Evolutionary conservation across 2,329 filamentous ascomycete genomes (phyloP).

Genomic region (Fusarium bactridioides): DNA sequence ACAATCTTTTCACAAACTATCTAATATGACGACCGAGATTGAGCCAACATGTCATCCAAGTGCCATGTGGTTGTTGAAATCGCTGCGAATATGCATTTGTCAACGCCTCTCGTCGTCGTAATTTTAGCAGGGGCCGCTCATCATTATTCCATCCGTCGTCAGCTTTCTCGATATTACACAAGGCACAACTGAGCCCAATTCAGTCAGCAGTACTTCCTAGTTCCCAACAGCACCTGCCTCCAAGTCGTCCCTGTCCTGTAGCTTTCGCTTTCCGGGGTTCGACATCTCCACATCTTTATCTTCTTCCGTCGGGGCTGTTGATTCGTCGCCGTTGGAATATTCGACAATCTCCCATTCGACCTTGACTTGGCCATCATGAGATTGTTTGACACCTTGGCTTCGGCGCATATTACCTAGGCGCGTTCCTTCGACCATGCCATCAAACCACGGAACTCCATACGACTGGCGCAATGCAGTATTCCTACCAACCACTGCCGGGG

Average conservation of each 20-base stretch:
- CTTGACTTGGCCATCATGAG: constrained; percentile 68
- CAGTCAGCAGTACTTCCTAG: background rate
- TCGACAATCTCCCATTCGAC: constrained; percentile 89
- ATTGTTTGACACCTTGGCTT: constrained; percentile 61
- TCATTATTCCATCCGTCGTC: constrained; percentile 14
- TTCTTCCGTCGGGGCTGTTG: constrained; percentile 34
- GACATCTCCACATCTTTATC: constrained; percentile 48
- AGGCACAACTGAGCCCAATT: background rate
- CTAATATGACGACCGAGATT: background rate
- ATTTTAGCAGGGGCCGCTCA: constrained; percentile 1
- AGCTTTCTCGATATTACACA: constrained; percentile 5
- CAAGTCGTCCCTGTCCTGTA: constrained; percentile 52
- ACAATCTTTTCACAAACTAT: constrained; percentile 9
- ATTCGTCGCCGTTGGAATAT: constrained; percentile 59
- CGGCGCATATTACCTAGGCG: constrained; percentile 73
- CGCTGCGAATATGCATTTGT: background rate
- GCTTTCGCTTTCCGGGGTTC: constrained; percentile 61
- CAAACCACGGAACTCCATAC: constrained; percentile 86
- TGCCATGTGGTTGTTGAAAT: background rate
- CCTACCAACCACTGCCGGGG: constrained; percentile 31
- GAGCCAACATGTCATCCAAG: background rate
- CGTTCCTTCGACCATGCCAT: constrained; percentile 80
- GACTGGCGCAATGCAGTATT: constrained; percentile 57
- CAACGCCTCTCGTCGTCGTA: background rate
- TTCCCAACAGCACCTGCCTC: constrained; percentile 18